A percentile compares a stretch with the other conserved stretches of the same genome.
phyloP scores from a whole-genome alignment of 345 rosid genomes.

The Bruguiera sexangula region DNA sequence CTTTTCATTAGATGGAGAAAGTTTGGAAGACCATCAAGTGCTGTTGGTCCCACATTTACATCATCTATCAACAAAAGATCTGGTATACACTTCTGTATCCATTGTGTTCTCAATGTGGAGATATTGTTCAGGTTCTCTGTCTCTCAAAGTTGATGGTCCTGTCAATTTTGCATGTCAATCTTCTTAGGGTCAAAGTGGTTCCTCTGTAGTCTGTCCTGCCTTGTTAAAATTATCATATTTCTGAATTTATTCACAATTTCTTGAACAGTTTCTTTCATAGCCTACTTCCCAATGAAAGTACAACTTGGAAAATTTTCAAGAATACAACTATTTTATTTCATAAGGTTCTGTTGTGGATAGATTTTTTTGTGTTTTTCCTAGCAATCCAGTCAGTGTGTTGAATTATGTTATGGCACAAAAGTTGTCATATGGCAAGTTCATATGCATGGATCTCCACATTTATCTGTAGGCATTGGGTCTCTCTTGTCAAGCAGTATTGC shows the following conservation, averaged over 20 bases:
- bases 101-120: not conserved
- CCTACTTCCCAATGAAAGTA: not conserved
- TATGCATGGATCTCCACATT: not conserved
- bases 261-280: not conserved
- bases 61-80: slow-evolving; percentile 79
- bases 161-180: no score
- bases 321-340: not conserved
- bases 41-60: slow-evolving; percentile 73
- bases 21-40: slow-evolving; percentile 72
- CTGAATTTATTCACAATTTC: not conserved
- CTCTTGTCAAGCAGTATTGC: slow-evolving; percentile 36
- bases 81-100: slow-evolving; percentile 39
- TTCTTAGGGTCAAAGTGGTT: no score
- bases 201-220: no score
- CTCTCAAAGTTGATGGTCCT: no score
- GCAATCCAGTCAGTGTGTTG: not conserved
- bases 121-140: no score
- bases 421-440: not conserved
- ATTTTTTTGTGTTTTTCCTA: no score
- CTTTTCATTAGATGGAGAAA: slow-evolving; percentile 71
- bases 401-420: no score
- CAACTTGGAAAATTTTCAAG: not conserved
- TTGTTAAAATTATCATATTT: no score
- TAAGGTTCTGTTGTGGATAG: not conserved
- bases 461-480: slow-evolving; percentile 44